Conservation (phyloP, 345 rosid species). For the Passiflora organensis region DNA sequence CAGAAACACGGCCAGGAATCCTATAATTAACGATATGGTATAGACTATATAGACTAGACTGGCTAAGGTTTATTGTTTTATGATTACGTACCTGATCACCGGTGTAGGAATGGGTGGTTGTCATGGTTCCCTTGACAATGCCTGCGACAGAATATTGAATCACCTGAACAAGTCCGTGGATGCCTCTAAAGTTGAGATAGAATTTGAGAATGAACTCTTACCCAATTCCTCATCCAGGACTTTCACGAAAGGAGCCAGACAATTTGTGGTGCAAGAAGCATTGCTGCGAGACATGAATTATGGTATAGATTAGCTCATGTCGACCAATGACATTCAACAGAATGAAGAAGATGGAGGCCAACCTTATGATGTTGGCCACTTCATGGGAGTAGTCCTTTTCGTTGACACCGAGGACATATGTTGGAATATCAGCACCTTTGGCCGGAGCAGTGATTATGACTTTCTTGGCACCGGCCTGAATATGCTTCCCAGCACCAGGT, state of each 20-base stretch:
- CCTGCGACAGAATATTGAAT: constrained; percentile 37
- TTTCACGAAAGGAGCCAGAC: constrained; percentile 92
- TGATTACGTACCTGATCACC: constrained; percentile 95
- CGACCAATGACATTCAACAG: not conserved
- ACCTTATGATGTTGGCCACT: constrained; percentile 83
- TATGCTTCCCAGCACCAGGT: constrained; percentile 97
- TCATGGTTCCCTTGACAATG: constrained; percentile 97
- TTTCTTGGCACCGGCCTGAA: constrained; percentile 98
- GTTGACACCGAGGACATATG: constrained; percentile 90
- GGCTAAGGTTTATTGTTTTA: too few species aligned
- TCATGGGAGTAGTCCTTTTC: constrained; percentile 75
- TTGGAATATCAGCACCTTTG: constrained; percentile 96
- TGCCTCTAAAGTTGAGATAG: not conserved
- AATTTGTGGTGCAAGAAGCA: constrained; percentile 98
- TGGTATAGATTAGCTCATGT: not conserved
- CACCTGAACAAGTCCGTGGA: not conserved
- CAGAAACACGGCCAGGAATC: constrained; percentile 4
- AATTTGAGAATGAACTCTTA: constrained; percentile 16
- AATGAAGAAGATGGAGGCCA: constrained; percentile 6
- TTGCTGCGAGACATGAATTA: constrained; percentile 51
- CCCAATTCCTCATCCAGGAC: constrained; percentile 90
- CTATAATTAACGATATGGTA: too few species aligned
- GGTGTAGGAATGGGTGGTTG: constrained; percentile 97
- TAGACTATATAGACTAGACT: too few species aligned
- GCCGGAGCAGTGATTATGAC: constrained; percentile 98